Base-by-base conservation (phyloP, 345 rosid species). In the Gossypium bickii region DNA sequence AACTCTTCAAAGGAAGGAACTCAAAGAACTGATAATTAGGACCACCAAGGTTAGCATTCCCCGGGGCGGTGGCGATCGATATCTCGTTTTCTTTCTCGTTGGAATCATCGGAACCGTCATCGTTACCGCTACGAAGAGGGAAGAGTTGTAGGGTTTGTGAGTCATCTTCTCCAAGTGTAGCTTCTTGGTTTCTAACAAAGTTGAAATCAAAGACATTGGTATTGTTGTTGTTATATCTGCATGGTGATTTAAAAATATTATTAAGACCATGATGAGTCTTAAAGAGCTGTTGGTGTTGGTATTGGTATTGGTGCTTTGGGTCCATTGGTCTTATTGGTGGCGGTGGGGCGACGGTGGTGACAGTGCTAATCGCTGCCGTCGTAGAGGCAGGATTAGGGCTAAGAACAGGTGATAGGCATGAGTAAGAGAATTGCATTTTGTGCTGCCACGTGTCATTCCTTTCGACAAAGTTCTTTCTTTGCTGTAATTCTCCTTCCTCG, bases 1-100 rank as follows among this genome's bases (percentile, higher is more conserved):
- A 87, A 74, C 82, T 82, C 82, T 87, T 89, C 83, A 87, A 6
- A 29, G 93, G 91, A 69, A 89, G 87, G 80, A 89, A 89, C 71
- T 87, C 93, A 64, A 86, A 89, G 69, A 84, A 89, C 78, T 78
- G 88, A 76, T n/a, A 77, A 77, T 59, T 24, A 1, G 85, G 84
- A 45, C 67, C 27, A 77, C 70, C 27, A 77, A 72, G 73, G 79
- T 77, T 79, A 12, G 74, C 79, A 63, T 79, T 84, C 71, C 72
- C 77, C 56, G 67, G 45, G 7, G 75, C 75, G 8, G 58, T 45
- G 15, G 88, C 16, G 16, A 25, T 38, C 16, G 64, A 78, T 22
- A 60, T 27, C 47, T 75, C 85, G 3, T 51, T 77, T 45, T 71
- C 88, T 74, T 79, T 79, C 48, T 67, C 76, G 44, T 58, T 49